Evolutionary conservation across 331 rosid species (phyloP), one percentile per base, ranked within the genome.

Genomic region (Rosa hybrid): DNA sequence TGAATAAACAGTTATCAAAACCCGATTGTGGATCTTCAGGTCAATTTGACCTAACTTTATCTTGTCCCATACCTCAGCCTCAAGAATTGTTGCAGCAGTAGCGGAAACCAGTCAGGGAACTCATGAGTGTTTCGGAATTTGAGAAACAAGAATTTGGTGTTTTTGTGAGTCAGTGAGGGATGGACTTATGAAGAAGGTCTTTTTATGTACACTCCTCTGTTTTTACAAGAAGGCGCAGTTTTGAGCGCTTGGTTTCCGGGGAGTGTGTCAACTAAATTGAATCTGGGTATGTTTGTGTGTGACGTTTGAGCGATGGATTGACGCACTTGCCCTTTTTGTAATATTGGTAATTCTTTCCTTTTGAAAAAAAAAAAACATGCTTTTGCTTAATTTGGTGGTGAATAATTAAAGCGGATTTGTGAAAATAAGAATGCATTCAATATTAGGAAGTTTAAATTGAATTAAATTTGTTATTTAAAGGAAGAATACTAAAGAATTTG

Each of bases 21-120:
- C 83, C 90, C 12, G 86, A 79, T 69, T 87, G 91, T 71, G 92
- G 94, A 3, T 86, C 92, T 72, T 88, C 92, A 80, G 4, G 12
- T 14, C 49, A 8, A 45, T 34, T 14, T 16, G 27, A 13, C 13
- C 5, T 10, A 34, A 45, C 49, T 34, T 34, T 34, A 34, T 34
- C 39, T 9, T 12, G 6, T 16, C 7, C 88, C 6, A 48, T 85
- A 71, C 79, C 71, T 53, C 68, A 68, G 6, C 91, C 93, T 39
- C 81, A 79, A 7, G 83, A 87, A 92, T 77, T 94, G 98, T 16
- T 87, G 92, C 20, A 44, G 4, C 14, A 88, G 85, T 48, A 92
- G 78, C 3, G 81, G 81, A 53, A 57, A 1, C 93, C 94, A 77
- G 82, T 78, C 82, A 8, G 79, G 42, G 83, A 59, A 64, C 62